Evolutionary conservation across 495 filamentous ascomycete genomes (phyloP).

Genomic region (Achaetomiella virescens): DNA sequence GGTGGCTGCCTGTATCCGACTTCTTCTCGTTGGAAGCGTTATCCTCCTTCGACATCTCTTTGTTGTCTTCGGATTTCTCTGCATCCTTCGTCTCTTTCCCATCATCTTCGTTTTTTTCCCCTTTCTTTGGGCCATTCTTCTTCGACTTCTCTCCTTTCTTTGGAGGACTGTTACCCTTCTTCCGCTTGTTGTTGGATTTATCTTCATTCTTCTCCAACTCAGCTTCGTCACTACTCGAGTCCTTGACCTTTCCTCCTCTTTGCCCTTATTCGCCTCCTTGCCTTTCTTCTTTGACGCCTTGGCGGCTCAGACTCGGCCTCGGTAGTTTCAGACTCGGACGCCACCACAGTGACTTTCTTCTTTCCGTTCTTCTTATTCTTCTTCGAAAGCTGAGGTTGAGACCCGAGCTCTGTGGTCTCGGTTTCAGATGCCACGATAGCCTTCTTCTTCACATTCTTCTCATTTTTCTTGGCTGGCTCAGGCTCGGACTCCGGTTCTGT

Average conservation of each 20-base stretch:
- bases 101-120: constrained; percentile 7
- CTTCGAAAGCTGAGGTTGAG: constrained; percentile 1
- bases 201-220: not conserved
- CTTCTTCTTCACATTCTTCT: no score
- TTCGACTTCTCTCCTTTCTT: constrained; percentile 3
- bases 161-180: not conserved
- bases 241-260: not conserved
- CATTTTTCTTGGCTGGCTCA: not conserved
- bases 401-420: no score
- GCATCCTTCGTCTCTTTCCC: no score
- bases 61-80: not conserved
- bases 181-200: not conserved
- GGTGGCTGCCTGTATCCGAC: not conserved
- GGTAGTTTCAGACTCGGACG: not conserved
- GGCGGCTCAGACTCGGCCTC: not conserved
- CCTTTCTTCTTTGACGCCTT: not conserved
- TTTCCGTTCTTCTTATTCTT: constrained; percentile 5
- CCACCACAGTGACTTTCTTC: constrained; percentile 4
- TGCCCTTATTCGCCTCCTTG: not conserved
- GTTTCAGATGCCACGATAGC: no score
- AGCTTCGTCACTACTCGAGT: no score
- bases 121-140: no score
- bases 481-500: not conserved
- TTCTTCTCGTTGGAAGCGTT: constrained; percentile 13
- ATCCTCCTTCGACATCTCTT: not conserved